Evolutionary conservation across 352 stramenopile species (phyloP).

Genomic region (Globisporangium echinulatum): DNA sequence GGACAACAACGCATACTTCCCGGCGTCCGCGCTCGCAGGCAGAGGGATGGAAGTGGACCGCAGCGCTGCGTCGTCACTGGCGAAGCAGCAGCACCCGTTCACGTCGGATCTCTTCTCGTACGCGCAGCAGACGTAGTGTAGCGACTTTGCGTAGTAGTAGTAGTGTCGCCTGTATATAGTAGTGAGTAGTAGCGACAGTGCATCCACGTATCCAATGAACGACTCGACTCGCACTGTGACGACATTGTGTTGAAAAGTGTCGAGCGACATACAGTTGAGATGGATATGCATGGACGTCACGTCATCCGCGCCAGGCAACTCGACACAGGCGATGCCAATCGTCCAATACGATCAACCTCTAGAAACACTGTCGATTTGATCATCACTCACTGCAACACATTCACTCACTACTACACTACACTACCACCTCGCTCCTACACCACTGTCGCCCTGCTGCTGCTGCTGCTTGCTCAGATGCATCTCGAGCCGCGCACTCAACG

Average conservation of each 20-base stretch:
- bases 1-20: slow-evolving; percentile 5
- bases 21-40: neutral
- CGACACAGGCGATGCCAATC: too few species aligned
- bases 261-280: too few species aligned
- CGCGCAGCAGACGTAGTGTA: neutral
- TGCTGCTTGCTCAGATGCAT: slow-evolving; percentile 49
- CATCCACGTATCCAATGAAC: neutral
- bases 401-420: neutral
- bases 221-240: neutral
- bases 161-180: too few species aligned
- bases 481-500: slow-evolving; percentile 70
- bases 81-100: slow-evolving; percentile 6
- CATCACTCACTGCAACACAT: neutral
- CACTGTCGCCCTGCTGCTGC: neutral
- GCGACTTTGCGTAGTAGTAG: neutral
- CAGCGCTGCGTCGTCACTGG: neutral
- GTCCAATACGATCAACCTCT: too few species aligned
- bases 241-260: neutral
- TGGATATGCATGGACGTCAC: too few species aligned
- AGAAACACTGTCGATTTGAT: too few species aligned
- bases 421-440: neutral
- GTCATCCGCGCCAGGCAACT: too few species aligned
- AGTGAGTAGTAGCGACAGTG: neutral
- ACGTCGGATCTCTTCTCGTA: neutral
- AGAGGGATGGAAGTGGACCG: neutral